Evolutionary conservation across 495 filamentous ascomycete genomes (phyloP).

Genomic region (Hypoxylon lienhwacheense): DNA sequence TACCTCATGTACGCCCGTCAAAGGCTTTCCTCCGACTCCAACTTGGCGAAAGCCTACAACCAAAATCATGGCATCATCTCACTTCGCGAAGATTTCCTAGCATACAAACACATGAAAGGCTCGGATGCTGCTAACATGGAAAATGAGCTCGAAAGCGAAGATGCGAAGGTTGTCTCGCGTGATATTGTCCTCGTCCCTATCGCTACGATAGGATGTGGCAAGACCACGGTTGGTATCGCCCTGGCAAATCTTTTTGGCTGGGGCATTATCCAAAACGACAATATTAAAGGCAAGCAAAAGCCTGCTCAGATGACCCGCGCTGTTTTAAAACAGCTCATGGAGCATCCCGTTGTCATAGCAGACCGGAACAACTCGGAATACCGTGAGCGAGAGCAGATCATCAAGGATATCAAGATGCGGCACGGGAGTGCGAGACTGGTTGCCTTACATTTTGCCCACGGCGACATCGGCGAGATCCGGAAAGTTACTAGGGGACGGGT

Average conservation of each 20-base stretch:
- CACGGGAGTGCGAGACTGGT: conserved; percentile 69
- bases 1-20: conserved; percentile 81
- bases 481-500: conserved; percentile 78
- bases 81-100: conserved; percentile 83
- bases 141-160: conserved; percentile 28
- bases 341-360: conserved; percentile 74
- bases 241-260: conserved; percentile 82
- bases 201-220: conserved; percentile 92
- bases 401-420: conserved; percentile 69
- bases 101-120: conserved; percentile 77
- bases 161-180: conserved; percentile 49
- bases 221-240: conserved; percentile 88
- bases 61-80: conserved; percentile 95
- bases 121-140: conserved; percentile 63
- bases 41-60: conserved; percentile 66
- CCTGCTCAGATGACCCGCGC: conserved; percentile 71
- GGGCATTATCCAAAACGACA: conserved; percentile 97
- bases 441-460: conserved; percentile 91
- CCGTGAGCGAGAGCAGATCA: conserved; percentile 83
- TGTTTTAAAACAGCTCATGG: conserved; percentile 60
- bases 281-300: conserved; percentile 77
- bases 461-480: conserved; percentile 67
- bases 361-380: conserved; percentile 92
- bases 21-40: conserved; percentile 65
- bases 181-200: conserved; percentile 82